phyloP scores from a whole-genome alignment of 371 early-diverging fungal species.

The Aphelidium insulamus region DNA sequence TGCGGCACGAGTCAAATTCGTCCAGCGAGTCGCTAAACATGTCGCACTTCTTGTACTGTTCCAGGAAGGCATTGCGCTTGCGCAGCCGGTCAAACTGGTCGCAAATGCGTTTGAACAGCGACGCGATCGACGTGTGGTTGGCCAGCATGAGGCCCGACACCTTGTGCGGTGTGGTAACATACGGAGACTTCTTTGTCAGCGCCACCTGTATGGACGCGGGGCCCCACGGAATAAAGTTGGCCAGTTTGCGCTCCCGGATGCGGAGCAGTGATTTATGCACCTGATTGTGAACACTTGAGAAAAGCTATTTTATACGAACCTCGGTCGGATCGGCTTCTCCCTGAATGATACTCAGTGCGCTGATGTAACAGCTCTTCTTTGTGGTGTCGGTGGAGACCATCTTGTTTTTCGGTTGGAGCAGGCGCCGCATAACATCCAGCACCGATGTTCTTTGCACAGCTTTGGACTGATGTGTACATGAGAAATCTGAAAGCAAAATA shows the following conservation, averaged over 20 bases:
- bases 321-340: slow-evolving; percentile 95
- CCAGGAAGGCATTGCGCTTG: slow-evolving; percentile 96
- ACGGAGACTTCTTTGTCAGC: slow-evolving; percentile 73
- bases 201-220: slow-evolving; percentile 96
- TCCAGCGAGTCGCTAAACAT: slow-evolving; percentile 65
- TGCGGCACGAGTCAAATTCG: slow-evolving; percentile 51
- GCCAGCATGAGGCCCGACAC: slow-evolving; percentile 96
- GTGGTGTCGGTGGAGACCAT: slow-evolving; percentile 82
- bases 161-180: slow-evolving; percentile 68
- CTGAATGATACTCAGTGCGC: slow-evolving; percentile 88
- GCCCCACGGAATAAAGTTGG: slow-evolving; percentile 99
- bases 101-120: slow-evolving; percentile 77
- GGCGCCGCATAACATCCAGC: slow-evolving; percentile 90
- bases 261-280: slow-evolving; percentile 90
- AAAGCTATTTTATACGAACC: slow-evolving; percentile 16
- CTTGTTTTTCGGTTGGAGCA: slow-evolving; percentile 84
- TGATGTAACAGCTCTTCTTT: slow-evolving; percentile 84
- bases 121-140: slow-evolving; percentile 89
- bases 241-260: slow-evolving; percentile 77
- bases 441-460: slow-evolving; percentile 88
- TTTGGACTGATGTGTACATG: slow-evolving; percentile 28
- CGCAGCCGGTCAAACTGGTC: slow-evolving; percentile 93
- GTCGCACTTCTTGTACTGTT: slow-evolving; percentile 70
- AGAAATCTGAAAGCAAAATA: background rate
- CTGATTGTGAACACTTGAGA: slow-evolving; percentile 8